Percentiles rank a stretch among this genome's conserved stretches.
Conservation (phyloP, 2,329 filamentous ascomycete species). For the Blastomyces emzantsi region DNA sequence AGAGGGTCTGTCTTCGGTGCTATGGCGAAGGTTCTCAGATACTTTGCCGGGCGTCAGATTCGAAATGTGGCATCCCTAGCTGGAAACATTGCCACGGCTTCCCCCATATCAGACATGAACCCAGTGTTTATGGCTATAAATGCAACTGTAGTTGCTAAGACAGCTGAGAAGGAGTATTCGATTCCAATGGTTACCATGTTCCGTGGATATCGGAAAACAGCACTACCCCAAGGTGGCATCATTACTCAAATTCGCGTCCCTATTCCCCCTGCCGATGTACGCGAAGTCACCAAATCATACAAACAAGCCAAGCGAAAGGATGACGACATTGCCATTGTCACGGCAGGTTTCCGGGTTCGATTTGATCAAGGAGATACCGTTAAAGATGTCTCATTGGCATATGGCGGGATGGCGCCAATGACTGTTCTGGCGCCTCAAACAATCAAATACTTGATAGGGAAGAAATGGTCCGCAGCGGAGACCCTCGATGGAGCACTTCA, state of each 20-base stretch:
- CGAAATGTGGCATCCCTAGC: slow-evolving; percentile 81
- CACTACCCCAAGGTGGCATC: slow-evolving; percentile 62
- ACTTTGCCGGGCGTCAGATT: slow-evolving; percentile 84
- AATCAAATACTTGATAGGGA: slow-evolving; percentile 58
- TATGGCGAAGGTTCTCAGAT: slow-evolving; percentile 75
- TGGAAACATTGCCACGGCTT: slow-evolving; percentile 77
- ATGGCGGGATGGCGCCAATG: slow-evolving; percentile 78
- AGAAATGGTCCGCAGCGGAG: slow-evolving; percentile 60
- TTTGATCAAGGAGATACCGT: slow-evolving; percentile 57
- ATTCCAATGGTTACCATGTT: slow-evolving; percentile 80
- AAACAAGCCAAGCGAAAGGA: slow-evolving; percentile 89
- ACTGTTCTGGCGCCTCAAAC: slow-evolving; percentile 68
- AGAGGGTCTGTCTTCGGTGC: slow-evolving; percentile 64
- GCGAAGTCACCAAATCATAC: slow-evolving; percentile 72
- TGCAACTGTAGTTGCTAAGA: slow-evolving; percentile 63
- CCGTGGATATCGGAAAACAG: slow-evolving; percentile 69
- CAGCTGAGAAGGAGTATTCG: slow-evolving; percentile 54
- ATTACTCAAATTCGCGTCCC: slow-evolving; percentile 73
- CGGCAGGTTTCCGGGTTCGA: slow-evolving; percentile 62
- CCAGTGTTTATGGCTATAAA: slow-evolving; percentile 75
- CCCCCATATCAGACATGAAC: slow-evolving; percentile 82
- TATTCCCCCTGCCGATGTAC: slow-evolving; percentile 51
- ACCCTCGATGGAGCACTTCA: slow-evolving; percentile 75
- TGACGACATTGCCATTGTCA: slow-evolving; percentile 88
- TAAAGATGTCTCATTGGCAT: slow-evolving; percentile 62